A percentile compares a stretch with the other conserved stretches of the same genome.
phyloP scores from a whole-genome alignment of 352 stramenopile genomes.

The Saprolegnia diclina region DNA sequence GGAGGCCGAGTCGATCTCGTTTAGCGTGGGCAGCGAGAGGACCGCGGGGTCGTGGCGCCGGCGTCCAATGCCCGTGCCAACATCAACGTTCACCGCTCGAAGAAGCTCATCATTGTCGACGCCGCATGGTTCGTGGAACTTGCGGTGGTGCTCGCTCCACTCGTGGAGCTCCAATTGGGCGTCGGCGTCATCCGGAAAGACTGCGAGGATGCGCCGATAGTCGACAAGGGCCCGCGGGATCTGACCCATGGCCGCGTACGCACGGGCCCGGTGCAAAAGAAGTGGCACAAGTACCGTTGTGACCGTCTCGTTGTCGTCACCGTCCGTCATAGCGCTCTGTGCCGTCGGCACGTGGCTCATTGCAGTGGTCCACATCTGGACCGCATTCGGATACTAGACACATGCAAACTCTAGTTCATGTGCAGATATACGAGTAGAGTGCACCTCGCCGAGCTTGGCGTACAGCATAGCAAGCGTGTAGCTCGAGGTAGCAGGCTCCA shows the following conservation, averaged over 20 bases:
- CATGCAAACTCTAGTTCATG: not conserved
- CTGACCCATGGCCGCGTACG: slow-evolving; percentile 11
- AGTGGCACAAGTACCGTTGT: slow-evolving; percentile 3
- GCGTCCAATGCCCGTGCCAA: slow-evolving; percentile 5
- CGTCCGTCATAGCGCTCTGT: not conserved
- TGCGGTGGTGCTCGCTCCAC: not conserved
- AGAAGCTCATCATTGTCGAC: slow-evolving; percentile 8
- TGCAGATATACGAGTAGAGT: not conserved
- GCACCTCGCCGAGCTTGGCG: slow-evolving; percentile 9
- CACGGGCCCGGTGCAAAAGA: slow-evolving; percentile 1
- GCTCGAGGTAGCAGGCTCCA: slow-evolving; percentile 9
- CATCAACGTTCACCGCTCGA: slow-evolving; percentile 7
- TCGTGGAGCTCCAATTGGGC: not conserved
- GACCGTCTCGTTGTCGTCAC: slow-evolving; percentile 5
- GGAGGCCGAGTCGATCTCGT: slow-evolving; percentile 18
- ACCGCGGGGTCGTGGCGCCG: slow-evolving; percentile 16
- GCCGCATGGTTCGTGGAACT: not conserved
- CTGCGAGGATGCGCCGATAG: slow-evolving; percentile 12
- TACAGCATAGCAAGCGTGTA: slow-evolving; percentile 17
- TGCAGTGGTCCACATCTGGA: not conserved
- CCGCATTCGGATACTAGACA: not conserved
- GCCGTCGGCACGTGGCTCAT: not conserved
- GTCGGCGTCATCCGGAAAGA: slow-evolving; percentile 4
- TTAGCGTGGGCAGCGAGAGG: not conserved
- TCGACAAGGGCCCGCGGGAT: slow-evolving; percentile 6